phyloP scores from a whole-genome alignment of 2,329 filamentous ascomycete genomes.

The Fonsecaea monophora region DNA sequence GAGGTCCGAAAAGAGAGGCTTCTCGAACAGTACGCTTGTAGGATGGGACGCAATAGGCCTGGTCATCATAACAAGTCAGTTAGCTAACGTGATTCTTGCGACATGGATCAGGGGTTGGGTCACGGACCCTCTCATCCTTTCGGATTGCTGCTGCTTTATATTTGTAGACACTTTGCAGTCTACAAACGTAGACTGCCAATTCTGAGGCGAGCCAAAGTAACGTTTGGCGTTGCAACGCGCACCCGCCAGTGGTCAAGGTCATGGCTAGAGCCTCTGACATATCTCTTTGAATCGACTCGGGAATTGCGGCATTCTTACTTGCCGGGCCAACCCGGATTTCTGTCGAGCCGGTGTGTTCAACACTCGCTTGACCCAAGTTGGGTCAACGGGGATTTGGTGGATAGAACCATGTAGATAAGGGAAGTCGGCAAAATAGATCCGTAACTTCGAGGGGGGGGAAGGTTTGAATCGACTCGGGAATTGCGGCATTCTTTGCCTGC shows the following conservation, averaged over 20 bases:
- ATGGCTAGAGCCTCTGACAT: constrained; percentile 96
- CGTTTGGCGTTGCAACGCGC: too few relatives aligned
- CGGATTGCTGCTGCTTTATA: constrained; percentile 95
- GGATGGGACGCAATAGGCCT: constrained; percentile 93
- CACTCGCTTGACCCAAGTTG: constrained; percentile 90
- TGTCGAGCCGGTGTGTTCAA: constrained; percentile 90
- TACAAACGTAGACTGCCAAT: constrained; percentile 54
- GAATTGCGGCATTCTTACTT: constrained; percentile 81
- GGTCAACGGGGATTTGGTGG: constrained; percentile 58
- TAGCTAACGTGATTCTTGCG: constrained; percentile 12
- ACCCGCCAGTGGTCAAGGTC: constrained; percentile 75
- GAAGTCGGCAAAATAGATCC: too few relatives aligned
- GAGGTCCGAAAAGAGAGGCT: constrained; percentile 75
- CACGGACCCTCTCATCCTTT: constrained; percentile 92
- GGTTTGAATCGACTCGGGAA: constrained; percentile 78
- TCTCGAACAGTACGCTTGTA: constrained; percentile 77
- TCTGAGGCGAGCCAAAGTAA: too few relatives aligned
- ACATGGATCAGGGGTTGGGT: background rate
- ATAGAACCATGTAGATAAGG: too few relatives aligned
- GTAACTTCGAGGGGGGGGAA: too few relatives aligned
- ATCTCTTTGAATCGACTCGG: constrained; percentile 83
- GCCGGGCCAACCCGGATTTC: constrained; percentile 94
- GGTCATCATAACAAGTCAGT: constrained; percentile 40
- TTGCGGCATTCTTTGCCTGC: constrained; percentile 80
- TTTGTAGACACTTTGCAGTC: constrained; percentile 94